Base-by-base conservation (phyloP, 2,329 filamentous ascomycete species). In the Scedosporium aurantiacum region DNA sequence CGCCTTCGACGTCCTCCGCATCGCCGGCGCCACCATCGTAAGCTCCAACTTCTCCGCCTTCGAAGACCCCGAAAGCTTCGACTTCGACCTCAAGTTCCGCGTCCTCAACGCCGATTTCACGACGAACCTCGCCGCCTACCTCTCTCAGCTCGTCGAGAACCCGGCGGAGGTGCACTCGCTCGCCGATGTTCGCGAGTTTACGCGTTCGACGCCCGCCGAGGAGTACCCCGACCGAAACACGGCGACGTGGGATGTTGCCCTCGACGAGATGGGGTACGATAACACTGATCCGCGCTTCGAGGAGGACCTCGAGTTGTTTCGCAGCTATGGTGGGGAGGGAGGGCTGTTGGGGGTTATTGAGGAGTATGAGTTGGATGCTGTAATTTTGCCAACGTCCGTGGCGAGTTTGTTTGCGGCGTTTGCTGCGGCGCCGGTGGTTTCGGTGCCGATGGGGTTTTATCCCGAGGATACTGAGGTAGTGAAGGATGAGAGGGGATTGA, bases 211-310 rank as follows among this genome's bases (percentile, higher is more conserved):
- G 58, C 68, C 76, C 0, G 69, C 70, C 0, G 86, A 89, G 66
- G 76, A 80, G n/a, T 89, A 79, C 65, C 85, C 86, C 0, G 71
- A 76, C 57, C 77, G 83, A n/a, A 76, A 88, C 70, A 87, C 84
- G 0, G 72, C 63, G 0, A 61, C 77, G 3, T 88, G 83, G 79
- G 82, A 87, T 60, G 65, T 68, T 2, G 74, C 80, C 0, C 73
- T 88, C 0, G 74, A 74, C 6, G 62, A 50, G 25, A 66, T 65
- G 3, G 79, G 79, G n/a, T 82, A 78, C 68, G 77, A 80, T 64
- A 87, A 86, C 69, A 81, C 78, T 0, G 77, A 77, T 18, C 76
- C 79, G 0, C 67, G 77, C 32, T 86, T 86, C 71, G 85, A 82
- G 81, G 69, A 75, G 0, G 74, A 77, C 3, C 85, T 85, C 66